Evolutionary conservation across 2,329 filamentous ascomycete species (phyloP), one percentile per base, ranked within the genome.

Genomic region (Karstenula rhodostoma): DNA sequence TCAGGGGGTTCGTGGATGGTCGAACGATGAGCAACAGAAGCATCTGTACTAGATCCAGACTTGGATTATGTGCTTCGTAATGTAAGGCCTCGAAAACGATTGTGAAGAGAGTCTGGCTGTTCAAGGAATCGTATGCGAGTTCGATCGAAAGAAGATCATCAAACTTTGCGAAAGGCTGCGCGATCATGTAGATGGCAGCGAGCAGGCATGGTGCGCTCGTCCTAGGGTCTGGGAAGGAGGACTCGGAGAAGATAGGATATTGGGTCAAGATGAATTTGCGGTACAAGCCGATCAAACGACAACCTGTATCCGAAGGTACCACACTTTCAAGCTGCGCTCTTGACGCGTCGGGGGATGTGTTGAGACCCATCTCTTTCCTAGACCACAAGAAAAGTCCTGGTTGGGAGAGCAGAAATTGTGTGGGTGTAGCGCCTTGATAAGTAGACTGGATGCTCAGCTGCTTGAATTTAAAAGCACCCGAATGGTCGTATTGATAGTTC

Each of bases 91-190:
- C 49, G n/a, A 43, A 17, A n/a, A 63, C 25, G 22, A 63, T 17
- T 23, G 49, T 56, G 40, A 60, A 58, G 32, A 63, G 52, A 29
- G 49, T 55, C 53, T 53, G 29, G 19, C 47, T 60, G 13, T 60
- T 54, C 29, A 63, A 43, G 23, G 17, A 56, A 15, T 63, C 58
- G 25, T 63, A 60, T 10, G 61, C 61, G 15, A 60, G 32, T 35
- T 63, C 61, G n/a, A 63, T 56, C 17, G 61, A 63, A 8, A 63
- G 35, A 19, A 59, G 50, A 56, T 63, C 58, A 27, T 63, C 61
- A 23, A 63, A 60, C 49, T 35, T 58, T 10, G 61, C 50, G 23
- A 63, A 60, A 13, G 61, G 55, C 35, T 63, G 61, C 2, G 61
- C 51, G 13, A 63, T 32, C 47, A 60, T 56, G n/a, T 60, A 63